phyloP scores from a whole-genome alignment of 2,329 filamentous ascomycete genomes.

The Proliferodiscus dingleyae region DNA sequence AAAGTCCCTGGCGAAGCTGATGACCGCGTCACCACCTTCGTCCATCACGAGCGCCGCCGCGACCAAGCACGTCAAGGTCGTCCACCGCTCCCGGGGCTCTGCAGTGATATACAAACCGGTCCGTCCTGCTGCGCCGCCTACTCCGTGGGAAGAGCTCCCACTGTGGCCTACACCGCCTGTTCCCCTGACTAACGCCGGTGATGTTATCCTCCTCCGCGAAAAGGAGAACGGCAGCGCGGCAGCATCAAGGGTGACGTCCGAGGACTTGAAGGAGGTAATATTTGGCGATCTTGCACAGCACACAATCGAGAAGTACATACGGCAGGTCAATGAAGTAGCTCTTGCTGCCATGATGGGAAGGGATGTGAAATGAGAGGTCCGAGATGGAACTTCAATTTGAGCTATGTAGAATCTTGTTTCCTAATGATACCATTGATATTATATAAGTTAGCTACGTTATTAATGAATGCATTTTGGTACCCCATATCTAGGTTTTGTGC shows the following conservation, averaged over 20 bases:
- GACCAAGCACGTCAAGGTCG: background rate
- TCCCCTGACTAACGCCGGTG: conserved; percentile 4
- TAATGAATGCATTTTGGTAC: too few relatives aligned
- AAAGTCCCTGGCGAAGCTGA: conserved; percentile 44
- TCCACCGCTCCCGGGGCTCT: background rate
- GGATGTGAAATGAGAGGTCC: too few relatives aligned
- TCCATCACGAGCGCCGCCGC: too few relatives aligned
- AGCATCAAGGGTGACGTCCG: conserved; percentile 1
- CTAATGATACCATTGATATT: too few relatives aligned
- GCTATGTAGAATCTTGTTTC: too few relatives aligned
- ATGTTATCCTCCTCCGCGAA: conserved; percentile 3
- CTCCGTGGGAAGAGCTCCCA: conserved; percentile 4
- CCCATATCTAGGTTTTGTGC: too few relatives aligned
- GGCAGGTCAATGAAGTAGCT: background rate
- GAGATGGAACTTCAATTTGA: too few relatives aligned
- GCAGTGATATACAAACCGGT: background rate
- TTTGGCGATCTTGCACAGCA: background rate
- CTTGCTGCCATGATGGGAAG: background rate
- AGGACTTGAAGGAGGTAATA: background rate
- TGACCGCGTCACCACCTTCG: background rate
- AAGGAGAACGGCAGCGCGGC: conserved; percentile 6
- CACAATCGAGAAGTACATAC: background rate
- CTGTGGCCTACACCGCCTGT: conserved; percentile 3
- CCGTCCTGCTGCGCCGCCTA: conserved; percentile 4
- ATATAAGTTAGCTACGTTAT: too few relatives aligned